Evolutionary conservation across 2,329 filamentous ascomycete genomes (phyloP).

Genomic region (Trichocomaceae sp.): DNA sequence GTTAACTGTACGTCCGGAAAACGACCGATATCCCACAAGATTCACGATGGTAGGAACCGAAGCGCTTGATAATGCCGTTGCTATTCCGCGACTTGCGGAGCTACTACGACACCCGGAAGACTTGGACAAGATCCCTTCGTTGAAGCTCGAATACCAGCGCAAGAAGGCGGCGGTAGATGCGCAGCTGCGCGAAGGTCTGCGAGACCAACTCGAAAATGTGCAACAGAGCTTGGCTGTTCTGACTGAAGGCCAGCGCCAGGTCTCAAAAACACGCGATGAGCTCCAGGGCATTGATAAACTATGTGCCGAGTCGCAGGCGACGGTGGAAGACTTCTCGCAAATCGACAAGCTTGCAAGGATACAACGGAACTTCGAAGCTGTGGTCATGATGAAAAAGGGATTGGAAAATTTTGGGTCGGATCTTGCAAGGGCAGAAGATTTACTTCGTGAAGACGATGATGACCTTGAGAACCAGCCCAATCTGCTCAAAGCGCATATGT

Average conservation of each 20-base stretch:
- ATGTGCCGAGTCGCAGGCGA: slow-evolving; percentile 93
- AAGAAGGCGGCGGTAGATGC: slow-evolving; percentile 90
- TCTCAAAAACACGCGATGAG: slow-evolving; percentile 92
- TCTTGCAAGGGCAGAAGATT: slow-evolving; percentile 65
- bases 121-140: slow-evolving; percentile 83
- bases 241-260: slow-evolving; percentile 81
- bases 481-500: slow-evolving; percentile 80
- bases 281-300: slow-evolving; percentile 98
- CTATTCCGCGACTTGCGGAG: slow-evolving; percentile 74
- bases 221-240: slow-evolving; percentile 88
- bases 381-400: slow-evolving; percentile 86
- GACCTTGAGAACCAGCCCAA: slow-evolving; percentile 90
- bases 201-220: slow-evolving; percentile 89
- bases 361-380: slow-evolving; percentile 90
- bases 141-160: slow-evolving; percentile 88
- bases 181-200: slow-evolving; percentile 78
- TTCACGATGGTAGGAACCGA: slow-evolving; percentile 25
- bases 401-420: slow-evolving; percentile 80
- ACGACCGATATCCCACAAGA: slow-evolving; percentile 15
- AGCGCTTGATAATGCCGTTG: slow-evolving; percentile 53
- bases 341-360: slow-evolving; percentile 51
- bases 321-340: slow-evolving; percentile 95
- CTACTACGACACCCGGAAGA: slow-evolving; percentile 93
- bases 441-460: slow-evolving; percentile 76
- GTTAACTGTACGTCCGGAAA: neutral